These are phyloP conservation scores for Cicer cuneatum DNA, from an alignment of 306 rosid genomes.

Conservation along the genomic window DNA sequence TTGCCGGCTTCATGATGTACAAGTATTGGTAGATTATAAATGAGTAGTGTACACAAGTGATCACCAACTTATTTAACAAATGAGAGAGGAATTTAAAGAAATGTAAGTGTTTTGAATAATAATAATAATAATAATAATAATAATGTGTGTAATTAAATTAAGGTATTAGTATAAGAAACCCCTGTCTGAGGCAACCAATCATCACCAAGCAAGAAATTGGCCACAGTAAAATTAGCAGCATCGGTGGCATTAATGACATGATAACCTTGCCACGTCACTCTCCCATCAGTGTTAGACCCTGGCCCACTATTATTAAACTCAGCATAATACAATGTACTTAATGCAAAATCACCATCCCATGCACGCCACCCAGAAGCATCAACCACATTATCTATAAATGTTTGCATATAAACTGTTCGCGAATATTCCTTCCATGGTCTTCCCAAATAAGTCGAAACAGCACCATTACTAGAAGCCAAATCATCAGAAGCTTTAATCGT, in stretches of 20 bases:
- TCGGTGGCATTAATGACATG: conserved; percentile 68
- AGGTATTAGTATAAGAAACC: conserved; percentile 58
- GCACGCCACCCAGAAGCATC: conserved; percentile 69
- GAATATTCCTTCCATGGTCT: conserved; percentile 95
- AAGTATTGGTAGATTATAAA: too few species aligned
- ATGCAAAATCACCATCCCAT: conserved; percentile 84
- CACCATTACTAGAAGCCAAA: conserved; percentile 42
- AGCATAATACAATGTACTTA: conserved; percentile 73
- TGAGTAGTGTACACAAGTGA: background rate
- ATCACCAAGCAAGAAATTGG: conserved; percentile 71
- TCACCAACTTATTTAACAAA: conserved; percentile 29
- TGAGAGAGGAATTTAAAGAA: background rate
- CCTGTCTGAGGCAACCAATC: conserved; percentile 83
- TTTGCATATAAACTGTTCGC: conserved; percentile 76
- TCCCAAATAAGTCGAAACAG: conserved; percentile 62
- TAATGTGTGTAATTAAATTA: conserved; percentile 6
- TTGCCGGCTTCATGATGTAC: too few species aligned
- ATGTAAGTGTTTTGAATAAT: background rate
- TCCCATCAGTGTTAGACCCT: conserved; percentile 57
- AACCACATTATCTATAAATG: conserved; percentile 57
- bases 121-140: background rate
- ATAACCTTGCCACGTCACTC: conserved; percentile 77
- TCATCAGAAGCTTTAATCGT: conserved; percentile 66
- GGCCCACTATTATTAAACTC: conserved; percentile 76
- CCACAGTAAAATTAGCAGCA: conserved; percentile 73